These are phyloP conservation scores for Talaromyces sp. DNA, from an alignment of 2,329 filamentous ascomycete genomes.

Conservation along the genomic window DNA sequence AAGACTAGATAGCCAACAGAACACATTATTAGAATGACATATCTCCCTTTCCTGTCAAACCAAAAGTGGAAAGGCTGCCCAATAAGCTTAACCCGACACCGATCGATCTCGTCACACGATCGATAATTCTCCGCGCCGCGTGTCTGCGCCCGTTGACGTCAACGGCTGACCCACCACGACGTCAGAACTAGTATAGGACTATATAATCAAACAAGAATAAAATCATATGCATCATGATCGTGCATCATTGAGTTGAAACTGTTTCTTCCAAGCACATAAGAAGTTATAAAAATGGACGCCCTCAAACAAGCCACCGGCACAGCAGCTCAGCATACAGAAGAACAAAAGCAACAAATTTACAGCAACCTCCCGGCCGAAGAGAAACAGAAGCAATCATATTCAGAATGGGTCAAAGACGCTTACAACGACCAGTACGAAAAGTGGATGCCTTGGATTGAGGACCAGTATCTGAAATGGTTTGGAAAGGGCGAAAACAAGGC, in stretches of 20 bases:
- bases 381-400: slow-evolving; percentile 20
- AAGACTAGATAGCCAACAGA: too few species aligned
- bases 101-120: neutral
- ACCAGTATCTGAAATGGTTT: slow-evolving; percentile 52
- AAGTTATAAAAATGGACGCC: neutral
- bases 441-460: slow-evolving; percentile 55
- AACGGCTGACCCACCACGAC: slow-evolving; percentile 9
- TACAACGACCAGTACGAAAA: slow-evolving; percentile 51
- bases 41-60: too few species aligned
- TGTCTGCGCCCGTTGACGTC: slow-evolving; percentile 2
- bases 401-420: slow-evolving; percentile 40
- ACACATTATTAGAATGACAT: too few species aligned
- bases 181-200: neutral
- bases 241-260: too few species aligned
- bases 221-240: too few species aligned
- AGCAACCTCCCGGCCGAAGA: slow-evolving; percentile 12
- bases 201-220: neutral
- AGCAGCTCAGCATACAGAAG: slow-evolving; percentile 11
- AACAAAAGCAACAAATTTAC: slow-evolving; percentile 18
- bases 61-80: neutral
- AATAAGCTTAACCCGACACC: neutral
- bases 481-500: slow-evolving; percentile 53
- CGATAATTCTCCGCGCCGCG: neutral
- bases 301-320: slow-evolving; percentile 5
- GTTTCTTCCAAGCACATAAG: too few species aligned